A percentile compares a stretch with the other conserved stretches of the same genome.
Evolutionary conservation across 78 protist genomes (phyloP).

Genomic region (Creolimax fragrantissima): DNA sequence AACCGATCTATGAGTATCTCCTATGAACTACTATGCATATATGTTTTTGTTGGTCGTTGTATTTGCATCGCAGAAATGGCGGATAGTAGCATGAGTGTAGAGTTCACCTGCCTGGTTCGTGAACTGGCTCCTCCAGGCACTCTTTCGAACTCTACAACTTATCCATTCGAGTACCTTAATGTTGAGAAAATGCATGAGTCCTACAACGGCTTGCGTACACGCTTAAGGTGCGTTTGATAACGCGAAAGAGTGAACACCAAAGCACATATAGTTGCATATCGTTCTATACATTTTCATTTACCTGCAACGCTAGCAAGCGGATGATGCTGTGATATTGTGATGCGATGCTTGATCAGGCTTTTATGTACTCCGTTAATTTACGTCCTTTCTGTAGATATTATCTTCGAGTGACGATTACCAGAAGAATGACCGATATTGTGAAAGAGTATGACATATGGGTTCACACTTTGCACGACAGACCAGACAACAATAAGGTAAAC

Average conservation of each 20-base stretch:
- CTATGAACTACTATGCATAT: too few species aligned
- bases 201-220: conserved; percentile 89
- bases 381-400: conserved; percentile 34
- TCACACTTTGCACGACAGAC: not conserved
- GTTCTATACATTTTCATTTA: too few species aligned
- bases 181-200: conserved; percentile 78
- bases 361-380: too few species aligned
- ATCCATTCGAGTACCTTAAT: conserved; percentile 25
- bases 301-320: too few species aligned
- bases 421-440: conserved; percentile 43
- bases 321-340: too few species aligned
- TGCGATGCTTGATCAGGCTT: too few species aligned
- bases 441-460: conserved; percentile 86
- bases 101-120: conserved; percentile 65
- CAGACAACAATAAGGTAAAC: not conserved
- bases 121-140: conserved; percentile 82
- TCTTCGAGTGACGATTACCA: conserved; percentile 59
- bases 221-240: conserved; percentile 45
- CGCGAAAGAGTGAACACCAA: not conserved
- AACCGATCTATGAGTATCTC: too few species aligned
- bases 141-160: conserved; percentile 11
- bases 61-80: not conserved
- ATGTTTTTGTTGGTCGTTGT: not conserved
- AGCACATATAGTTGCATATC: not conserved
- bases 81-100: conserved; percentile 24